Evolutionary conservation across 495 filamentous ascomycete species (phyloP), one percentile per base, ranked within the genome.

Genomic region (Aspergillus mulundensis): DNA sequence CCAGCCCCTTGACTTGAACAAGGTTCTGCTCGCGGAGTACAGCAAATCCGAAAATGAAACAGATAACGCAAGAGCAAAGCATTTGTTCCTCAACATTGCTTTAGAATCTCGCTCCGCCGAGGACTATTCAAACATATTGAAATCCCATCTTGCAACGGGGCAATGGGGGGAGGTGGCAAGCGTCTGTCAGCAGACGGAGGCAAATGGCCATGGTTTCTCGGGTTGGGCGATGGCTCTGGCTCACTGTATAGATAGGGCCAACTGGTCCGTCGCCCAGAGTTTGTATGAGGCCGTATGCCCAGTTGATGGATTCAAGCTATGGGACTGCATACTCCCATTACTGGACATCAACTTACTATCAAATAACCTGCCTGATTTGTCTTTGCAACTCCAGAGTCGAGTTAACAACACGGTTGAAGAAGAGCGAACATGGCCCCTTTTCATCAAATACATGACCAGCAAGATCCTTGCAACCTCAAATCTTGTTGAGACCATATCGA

Each of bases 21-120:
- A 66, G 16, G 58, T 66, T 42, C 61, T 80, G 18, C 69, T 77
- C 47, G 65, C 57, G 11, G 74, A 67, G 55, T 54, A 83, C 18
- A 69, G 66, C 34, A 54, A 38, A 6, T 80, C 80, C 6, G 36
- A 58, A 4, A 51, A 59, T 10, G 21, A 44, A 1, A 24, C 70
- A 23, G 71, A 83, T 63, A 52, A 62, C 28, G 65, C 70, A 61
- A 63, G 75, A 30, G 66, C 66, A n/a, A 66, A 72, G 53, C 59
- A 68, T 8, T 20, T 82, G 4, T 79, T 83, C 54, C 56, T 74
- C 21, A 25, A 41, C 14, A 76, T 80, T 40, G 51, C 69, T 19
- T 32, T 51, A 1, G 34, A 66, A 15, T 47, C 62, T 19, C 69
- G 75, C 21, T 63, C 66, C 1, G 58, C 57, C 14, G 60, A 66